Evolutionary conservation across 345 rosid species (phyloP), one percentile per base, ranked within the genome.

Genomic region (Capsella bursapastoris): DNA sequence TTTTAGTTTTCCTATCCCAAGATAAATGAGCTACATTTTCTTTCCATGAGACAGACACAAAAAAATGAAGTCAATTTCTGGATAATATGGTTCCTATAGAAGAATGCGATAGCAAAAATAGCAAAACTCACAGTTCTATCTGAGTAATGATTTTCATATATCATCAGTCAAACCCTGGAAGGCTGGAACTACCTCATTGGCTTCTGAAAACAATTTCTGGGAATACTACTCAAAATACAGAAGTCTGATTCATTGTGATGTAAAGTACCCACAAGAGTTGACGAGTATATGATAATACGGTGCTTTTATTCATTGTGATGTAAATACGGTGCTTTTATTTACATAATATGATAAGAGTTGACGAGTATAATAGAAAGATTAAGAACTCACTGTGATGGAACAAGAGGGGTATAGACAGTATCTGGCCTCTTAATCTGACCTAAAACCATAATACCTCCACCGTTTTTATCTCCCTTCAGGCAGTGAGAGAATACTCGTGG

Each of bases 401-500:
- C 88, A 16, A 95, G 90, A 2, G 99, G 96, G 52, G 93, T 87
- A 76, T 92, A 95, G 75, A 92, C 91, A 7, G 90, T 87, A 82
- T 85, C 87, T 4, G 99, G 99, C 78, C 91, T 90, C 77, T 92
- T 79, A 63, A 90, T 84, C 84, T 92, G 96, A 64, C 99, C 99
- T 57, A 95, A 85, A 82, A 95, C 98, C 85, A 95, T 81, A 68
- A 90, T 77, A 55, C 99, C 99, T 18, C 99, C 99, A 1, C 99
- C 96, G 10, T 25, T 45, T 64, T 78, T 85, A 69, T 79, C 88
- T 57, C 99, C 99, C 57, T 80, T 90, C 79, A 95, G 81, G 79
- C 99, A 95, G 51, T 95, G 99, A 2, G 99, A 95, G 86, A 95
- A 95, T 3, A 79, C 90, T 63, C 81, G 83, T 13, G 99, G 98